A percentile compares a stretch with the other conserved stretches of the same genome.
These are phyloP conservation scores for Diutina ranongensis DNA, from an alignment of 1,139 yeast genomes.

Conservation along the genomic window DNA sequence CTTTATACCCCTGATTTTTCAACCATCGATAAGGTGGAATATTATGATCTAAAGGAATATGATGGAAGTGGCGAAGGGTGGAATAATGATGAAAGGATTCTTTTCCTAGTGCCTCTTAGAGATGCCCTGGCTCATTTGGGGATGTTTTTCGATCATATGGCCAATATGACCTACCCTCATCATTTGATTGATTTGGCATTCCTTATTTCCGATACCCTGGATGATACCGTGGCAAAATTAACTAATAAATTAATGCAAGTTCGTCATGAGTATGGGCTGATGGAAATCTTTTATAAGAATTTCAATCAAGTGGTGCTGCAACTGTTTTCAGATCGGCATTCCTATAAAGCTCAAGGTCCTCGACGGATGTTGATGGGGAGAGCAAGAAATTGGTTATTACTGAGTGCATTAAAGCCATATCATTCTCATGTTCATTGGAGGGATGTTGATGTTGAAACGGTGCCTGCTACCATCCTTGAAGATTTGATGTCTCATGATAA, in stretches of 20 bases:
- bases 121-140: constrained; percentile 55
- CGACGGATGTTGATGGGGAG: constrained; percentile 42
- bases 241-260: not conserved
- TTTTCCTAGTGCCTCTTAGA: constrained; percentile 48
- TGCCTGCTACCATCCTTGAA: constrained; percentile 38
- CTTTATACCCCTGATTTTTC: constrained; percentile 15
- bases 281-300: constrained; percentile 43
- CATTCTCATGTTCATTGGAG: constrained; percentile 46
- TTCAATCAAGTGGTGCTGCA: constrained; percentile 43
- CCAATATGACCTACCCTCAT: constrained; percentile 47
- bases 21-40: constrained; percentile 19
- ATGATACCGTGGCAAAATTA: constrained; percentile 5
- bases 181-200: constrained; percentile 46
- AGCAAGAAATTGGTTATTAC: constrained; percentile 44
- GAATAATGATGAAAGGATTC: constrained; percentile 51
- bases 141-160: constrained; percentile 49
- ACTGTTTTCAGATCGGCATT: constrained; percentile 41
- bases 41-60: constrained; percentile 34
- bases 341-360: constrained; percentile 45
- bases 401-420: constrained; percentile 40
- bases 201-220: constrained; percentile 32
- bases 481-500: constrained; percentile 44
- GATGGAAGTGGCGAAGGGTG: constrained; percentile 36
- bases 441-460: constrained; percentile 44
- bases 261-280: constrained; percentile 31